Evolutionary conservation across 1,284 basidiomycete species (phyloP).

Genomic region (Cryptococcus depauperatus): DNA sequence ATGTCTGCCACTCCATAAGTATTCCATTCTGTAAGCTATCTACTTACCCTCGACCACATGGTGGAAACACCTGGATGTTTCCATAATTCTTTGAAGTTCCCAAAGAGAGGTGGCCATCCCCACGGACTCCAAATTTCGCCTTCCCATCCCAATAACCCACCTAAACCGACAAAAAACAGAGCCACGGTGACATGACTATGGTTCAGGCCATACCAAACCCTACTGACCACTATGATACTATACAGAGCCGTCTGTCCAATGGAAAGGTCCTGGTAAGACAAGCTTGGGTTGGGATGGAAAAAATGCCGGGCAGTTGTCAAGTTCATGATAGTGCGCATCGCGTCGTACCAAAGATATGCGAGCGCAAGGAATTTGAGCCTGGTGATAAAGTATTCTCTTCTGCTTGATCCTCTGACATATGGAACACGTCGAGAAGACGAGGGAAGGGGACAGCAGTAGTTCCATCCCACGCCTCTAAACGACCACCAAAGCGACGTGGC

Average conservation of each 20-base stretch:
- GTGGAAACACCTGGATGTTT: slow-evolving; percentile 28
- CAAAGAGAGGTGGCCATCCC: slow-evolving; percentile 40
- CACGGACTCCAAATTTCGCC: slow-evolving; percentile 35
- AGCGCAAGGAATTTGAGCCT: slow-evolving; percentile 11
- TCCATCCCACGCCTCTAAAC: slow-evolving; percentile 38
- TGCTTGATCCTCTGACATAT: slow-evolving; percentile 19
- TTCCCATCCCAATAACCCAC: slow-evolving; percentile 29
- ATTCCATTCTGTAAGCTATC: background rate
- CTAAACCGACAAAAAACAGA: slow-evolving; percentile 18
- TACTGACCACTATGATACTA: slow-evolving; percentile 19
- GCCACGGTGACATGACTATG: slow-evolving; percentile 11
- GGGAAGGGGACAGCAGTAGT: slow-evolving; percentile 25
- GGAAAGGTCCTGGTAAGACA: slow-evolving; percentile 17
- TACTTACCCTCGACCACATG: slow-evolving; percentile 38
- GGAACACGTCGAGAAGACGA: slow-evolving; percentile 18
- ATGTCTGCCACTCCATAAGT: slow-evolving; percentile 21
- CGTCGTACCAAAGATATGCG: slow-evolving; percentile 17
- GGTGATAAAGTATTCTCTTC: slow-evolving; percentile 15
- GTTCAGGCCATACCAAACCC: slow-evolving; percentile 23
- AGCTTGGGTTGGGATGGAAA: slow-evolving; percentile 14
- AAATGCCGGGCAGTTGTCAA: slow-evolving; percentile 19
- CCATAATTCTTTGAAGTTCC: slow-evolving; percentile 24
- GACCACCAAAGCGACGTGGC: slow-evolving; percentile 28
- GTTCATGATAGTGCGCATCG: slow-evolving; percentile 23
- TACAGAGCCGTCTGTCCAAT: slow-evolving; percentile 19